phyloP scores from a whole-genome alignment of 2,329 filamentous ascomycete genomes.

The Leptodontidium sp. region DNA sequence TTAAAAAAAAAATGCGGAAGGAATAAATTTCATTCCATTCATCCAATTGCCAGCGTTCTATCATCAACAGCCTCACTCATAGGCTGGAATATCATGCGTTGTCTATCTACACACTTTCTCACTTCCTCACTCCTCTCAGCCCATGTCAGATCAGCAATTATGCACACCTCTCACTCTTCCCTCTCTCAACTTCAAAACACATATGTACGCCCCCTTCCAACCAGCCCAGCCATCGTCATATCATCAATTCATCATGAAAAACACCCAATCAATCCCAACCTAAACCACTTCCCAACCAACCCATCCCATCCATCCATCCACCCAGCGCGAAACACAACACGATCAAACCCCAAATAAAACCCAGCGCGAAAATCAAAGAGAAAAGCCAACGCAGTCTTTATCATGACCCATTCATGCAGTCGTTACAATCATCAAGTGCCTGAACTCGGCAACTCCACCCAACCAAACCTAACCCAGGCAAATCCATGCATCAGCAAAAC shows the following conservation, averaged over 20 bases:
- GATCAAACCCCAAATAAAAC: neutral
- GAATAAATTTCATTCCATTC: too few relatives aligned
- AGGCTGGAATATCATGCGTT: neutral
- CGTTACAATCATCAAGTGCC: constrained; percentile 20
- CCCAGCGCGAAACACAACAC: neutral
- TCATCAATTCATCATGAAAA: neutral
- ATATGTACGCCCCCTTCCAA: constrained; percentile 4
- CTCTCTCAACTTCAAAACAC: neutral
- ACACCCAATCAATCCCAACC: neutral
- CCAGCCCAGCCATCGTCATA: neutral
- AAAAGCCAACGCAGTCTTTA: neutral
- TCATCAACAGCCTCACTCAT: too few relatives aligned
- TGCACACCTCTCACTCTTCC: constrained; percentile 1
- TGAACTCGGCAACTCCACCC: neutral
- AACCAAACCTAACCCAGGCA: neutral
- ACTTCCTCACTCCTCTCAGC: neutral
- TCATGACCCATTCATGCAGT: constrained; percentile 1
- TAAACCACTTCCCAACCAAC: too few relatives aligned
- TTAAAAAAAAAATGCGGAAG: too few relatives aligned
- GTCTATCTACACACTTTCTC: constrained; percentile 16
- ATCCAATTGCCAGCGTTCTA: too few relatives aligned
- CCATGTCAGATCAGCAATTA: neutral
- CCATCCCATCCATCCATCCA: neutral
- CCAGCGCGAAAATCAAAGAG: neutral
- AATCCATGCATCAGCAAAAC: neutral